Base-by-base conservation (phyloP, 2,329 filamentous ascomycete species). In the Epichloe typhina region DNA sequence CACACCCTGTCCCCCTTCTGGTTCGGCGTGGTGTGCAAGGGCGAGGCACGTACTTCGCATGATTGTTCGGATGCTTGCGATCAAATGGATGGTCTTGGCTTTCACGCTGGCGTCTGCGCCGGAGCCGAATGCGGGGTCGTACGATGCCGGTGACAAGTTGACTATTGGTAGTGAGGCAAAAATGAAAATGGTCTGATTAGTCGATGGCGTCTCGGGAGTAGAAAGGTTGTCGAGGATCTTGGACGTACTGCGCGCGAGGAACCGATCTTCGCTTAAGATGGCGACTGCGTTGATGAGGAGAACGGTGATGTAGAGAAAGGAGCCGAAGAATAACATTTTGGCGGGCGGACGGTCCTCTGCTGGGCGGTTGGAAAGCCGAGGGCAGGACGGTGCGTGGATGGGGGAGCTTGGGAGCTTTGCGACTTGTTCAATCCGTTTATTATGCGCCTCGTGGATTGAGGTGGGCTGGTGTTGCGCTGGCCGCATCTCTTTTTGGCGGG, bases 261-360 rank as follows among this genome's bases (percentile, higher is more conserved):
- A 95, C 55, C 89, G 85, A 71, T 95, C 89, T 79, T 95, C 90
- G 60, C 88, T 95, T 57, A 97, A 84, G 64, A 96, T 82, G 56
- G 90, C 88, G 64, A 97, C 84, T 58, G 88, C 88, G 70, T 98
- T 98, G 70, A 93, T 83, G 65, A 97, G 79, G 62, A 97, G 87
- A 65, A 95, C 76, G 59, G 82, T 78, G 58, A 91, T 65, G 67
- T 91, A 90, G 66, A 93, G 74, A 53, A 93, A 76, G 61, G 82
- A 86, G 50, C 77, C 76, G 56, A 80, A 71, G 72, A 90, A 77
- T 56, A 88, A 73, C 83, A 88, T 87, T 47, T 51, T 63, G 61
- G 56, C 7, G 33, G 12, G 37, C n/a, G n/a, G 17, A 15, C 11
- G 43, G 45, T 8, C 31, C 31, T 8, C 15, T 48, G 42, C 35